phyloP scores from a whole-genome alignment of 768 basidiomycete species.

The Tylopilus subfusipes region DNA sequence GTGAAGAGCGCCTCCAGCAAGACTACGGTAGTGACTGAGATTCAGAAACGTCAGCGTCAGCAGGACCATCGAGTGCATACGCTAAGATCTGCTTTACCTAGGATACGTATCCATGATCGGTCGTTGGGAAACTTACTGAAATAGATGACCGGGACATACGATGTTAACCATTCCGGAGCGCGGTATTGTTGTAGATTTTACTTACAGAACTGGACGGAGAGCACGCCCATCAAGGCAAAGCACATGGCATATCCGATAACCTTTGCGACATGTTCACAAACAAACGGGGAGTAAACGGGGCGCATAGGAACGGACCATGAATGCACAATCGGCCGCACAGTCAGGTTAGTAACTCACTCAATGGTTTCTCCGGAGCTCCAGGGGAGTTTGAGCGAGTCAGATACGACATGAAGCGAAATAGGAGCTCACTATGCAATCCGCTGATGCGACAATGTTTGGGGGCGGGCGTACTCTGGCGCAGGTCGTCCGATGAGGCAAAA shows the following conservation, averaged over 20 bases:
- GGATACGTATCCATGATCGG: not conserved
- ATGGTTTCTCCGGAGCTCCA: not conserved
- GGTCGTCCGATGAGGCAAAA: not conserved
- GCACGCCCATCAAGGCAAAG: not conserved
- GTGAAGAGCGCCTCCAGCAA: not conserved
- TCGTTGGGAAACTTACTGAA: not conserved
- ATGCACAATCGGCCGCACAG: not conserved
- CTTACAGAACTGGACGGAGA: not conserved
- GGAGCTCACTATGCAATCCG: not conserved
- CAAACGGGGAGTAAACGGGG: not conserved
- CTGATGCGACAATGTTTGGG: not conserved
- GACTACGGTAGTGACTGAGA: not conserved
- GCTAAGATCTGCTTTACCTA: not conserved
- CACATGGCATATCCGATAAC: not conserved
- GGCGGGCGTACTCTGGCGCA: not conserved
- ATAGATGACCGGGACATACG: not conserved
- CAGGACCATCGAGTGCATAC: not conserved
- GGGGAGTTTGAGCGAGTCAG: not conserved
- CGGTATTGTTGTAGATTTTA: not conserved
- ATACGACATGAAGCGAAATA: not conserved
- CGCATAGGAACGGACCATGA: not conserved
- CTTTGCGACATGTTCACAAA: not conserved
- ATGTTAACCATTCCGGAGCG: not conserved
- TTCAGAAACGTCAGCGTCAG: not conserved
- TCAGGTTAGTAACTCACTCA: not conserved